phyloP scores from a whole-genome alignment of 2,329 filamentous ascomycete genomes.

The Fusarium redolens region DNA sequence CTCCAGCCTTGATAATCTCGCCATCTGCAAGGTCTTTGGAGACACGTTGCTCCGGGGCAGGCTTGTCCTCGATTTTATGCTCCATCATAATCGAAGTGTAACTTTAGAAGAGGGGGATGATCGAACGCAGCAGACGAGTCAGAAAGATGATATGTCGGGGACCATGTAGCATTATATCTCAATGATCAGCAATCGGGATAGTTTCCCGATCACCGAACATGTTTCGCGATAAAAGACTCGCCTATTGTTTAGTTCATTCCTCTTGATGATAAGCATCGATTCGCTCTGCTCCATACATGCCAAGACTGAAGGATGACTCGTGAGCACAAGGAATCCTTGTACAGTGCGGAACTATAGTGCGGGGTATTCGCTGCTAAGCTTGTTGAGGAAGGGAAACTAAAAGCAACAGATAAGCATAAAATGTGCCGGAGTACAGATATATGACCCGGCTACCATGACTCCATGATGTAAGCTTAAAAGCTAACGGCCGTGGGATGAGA shows the following conservation, averaged over 20 bases:
- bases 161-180: not conserved
- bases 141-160: not conserved
- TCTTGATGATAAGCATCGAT: not conserved
- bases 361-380: not conserved
- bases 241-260: not conserved
- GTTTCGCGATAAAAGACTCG: accelerated
- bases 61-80: accelerated
- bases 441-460: accelerated
- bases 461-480: constrained; percentile 19
- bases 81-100: accelerated
- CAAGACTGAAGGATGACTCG: not conserved
- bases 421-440: not conserved
- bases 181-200: accelerated
- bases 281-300: accelerated
- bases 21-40: not conserved
- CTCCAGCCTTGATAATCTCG: not conserved
- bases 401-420: not conserved
- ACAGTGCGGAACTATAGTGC: not conserved
- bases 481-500: accelerated
- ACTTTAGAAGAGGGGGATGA: no score
- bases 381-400: not conserved
- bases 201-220: not conserved
- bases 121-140: accelerated
- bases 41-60: accelerated
- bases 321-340: not conserved